A percentile compares a stretch with the other conserved stretches of the same genome.
Conservation (phyloP, 2,329 filamentous ascomycete species). For the Sphaerulina vaccinii region DNA sequence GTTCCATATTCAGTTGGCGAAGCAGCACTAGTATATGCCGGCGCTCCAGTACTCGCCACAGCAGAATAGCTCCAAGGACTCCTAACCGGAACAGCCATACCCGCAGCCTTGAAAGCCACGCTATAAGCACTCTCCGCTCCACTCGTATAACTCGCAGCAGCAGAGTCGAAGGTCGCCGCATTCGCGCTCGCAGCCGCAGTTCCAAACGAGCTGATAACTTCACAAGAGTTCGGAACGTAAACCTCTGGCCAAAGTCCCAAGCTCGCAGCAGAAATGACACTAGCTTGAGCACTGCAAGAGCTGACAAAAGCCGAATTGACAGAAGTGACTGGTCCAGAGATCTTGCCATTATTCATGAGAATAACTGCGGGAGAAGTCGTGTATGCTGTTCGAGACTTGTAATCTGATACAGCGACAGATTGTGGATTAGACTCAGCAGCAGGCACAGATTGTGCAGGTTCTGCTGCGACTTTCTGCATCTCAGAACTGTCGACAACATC, state of each 20-base stretch:
- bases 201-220: conserved; percentile 23
- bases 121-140: conserved; percentile 15
- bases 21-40: not conserved
- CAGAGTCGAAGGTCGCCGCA: conserved; percentile 13
- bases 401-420: conserved; percentile 42
- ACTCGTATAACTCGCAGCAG: conserved; percentile 20
- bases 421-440: conserved; percentile 42
- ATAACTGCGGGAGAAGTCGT: conserved; percentile 33
- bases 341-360: conserved; percentile 24
- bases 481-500: conserved; percentile 45
- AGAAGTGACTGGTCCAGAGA: conserved; percentile 17
- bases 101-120: conserved; percentile 22
- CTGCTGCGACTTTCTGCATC: conserved; percentile 21
- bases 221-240: conserved; percentile 27
- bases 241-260: conserved; percentile 26
- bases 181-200: conserved; percentile 21
- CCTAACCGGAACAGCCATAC: conserved; percentile 15
- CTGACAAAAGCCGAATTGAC: conserved; percentile 24
- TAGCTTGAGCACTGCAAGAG: conserved; percentile 25
- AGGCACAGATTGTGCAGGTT: conserved; percentile 5
- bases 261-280: conserved; percentile 19
- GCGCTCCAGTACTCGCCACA: not conserved
- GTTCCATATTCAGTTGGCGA: not conserved
- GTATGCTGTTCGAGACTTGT: conserved; percentile 42
- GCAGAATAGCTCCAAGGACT: conserved; percentile 12